Conservation (phyloP, 371 early-diverging fungal species). For the Synchytrium microbalum region DNA sequence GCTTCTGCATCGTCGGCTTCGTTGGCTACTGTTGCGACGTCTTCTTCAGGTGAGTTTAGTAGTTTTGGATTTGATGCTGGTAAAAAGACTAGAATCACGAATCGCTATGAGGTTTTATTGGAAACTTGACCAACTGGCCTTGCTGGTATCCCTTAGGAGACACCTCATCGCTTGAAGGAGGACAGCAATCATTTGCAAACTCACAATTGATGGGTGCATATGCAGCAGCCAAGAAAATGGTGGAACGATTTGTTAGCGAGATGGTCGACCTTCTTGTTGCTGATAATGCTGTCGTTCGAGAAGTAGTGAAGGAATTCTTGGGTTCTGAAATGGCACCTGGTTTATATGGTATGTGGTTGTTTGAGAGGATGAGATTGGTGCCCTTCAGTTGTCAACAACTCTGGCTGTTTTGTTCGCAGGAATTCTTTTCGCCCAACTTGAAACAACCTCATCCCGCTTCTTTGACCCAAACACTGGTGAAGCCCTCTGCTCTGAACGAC, state of each 20-base stretch:
- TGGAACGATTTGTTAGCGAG: conserved; percentile 75
- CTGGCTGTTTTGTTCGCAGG: conserved; percentile 11
- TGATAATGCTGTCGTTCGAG: conserved; percentile 80
- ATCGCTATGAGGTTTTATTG: no score
- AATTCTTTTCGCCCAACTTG: conserved; percentile 74
- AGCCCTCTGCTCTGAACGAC: conserved; percentile 63
- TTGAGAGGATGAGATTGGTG: background rate
- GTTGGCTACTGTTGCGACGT: background rate
- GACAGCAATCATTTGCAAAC: background rate
- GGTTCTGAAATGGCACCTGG: conserved; percentile 77
- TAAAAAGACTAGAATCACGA: no score
- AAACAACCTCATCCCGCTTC: conserved; percentile 64
- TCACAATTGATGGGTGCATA: conserved; percentile 19
- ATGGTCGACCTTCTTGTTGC: conserved; percentile 77
- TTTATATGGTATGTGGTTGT: conserved; percentile 51
- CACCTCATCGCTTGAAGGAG: no score
- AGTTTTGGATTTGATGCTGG: no score
- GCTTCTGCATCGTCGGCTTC: background rate
- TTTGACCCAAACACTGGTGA: conserved; percentile 65
- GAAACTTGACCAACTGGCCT: no score
- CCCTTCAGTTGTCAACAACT: conserved; percentile 7
- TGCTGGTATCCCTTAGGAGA: no score
- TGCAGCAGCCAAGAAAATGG: conserved; percentile 19
- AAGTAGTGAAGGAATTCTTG: conserved; percentile 80
- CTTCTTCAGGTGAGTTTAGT: background rate